Percentiles rank a stretch among this genome's conserved stretches.
Evolutionary conservation across 2,329 filamentous ascomycete species (phyloP).

Genomic region (Anthostomella pinea): DNA sequence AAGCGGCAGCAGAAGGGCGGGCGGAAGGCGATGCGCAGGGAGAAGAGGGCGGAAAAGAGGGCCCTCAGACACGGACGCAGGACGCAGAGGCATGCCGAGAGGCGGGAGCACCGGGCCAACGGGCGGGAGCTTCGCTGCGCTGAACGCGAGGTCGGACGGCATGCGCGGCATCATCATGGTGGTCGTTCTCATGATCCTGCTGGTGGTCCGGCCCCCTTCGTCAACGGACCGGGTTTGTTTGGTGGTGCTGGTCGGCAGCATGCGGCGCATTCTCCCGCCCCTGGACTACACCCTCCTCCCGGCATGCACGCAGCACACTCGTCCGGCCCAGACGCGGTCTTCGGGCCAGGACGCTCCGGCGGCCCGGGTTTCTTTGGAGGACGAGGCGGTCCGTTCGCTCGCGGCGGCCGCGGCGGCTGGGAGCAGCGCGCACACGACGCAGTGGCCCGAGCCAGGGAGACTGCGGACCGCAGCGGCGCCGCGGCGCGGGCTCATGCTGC

Average conservation of each 20-base stretch:
- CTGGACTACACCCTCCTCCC: background rate
- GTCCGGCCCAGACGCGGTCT: background rate
- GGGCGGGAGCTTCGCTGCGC: slow-evolving; percentile 1
- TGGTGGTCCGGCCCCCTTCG: background rate
- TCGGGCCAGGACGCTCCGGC: slow-evolving; percentile 1
- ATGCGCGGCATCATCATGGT: background rate
- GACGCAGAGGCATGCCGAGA: slow-evolving; percentile 11
- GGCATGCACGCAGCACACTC: background rate
- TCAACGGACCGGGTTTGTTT: background rate
- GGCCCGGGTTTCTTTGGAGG: slow-evolving; percentile 5
- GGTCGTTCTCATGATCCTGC: background rate
- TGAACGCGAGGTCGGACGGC: background rate
- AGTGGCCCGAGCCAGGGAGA: no score
- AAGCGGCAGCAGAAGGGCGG: slow-evolving; percentile 38
- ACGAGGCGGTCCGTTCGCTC: slow-evolving; percentile 5
- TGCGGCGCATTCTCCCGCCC: background rate
- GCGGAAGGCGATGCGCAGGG: slow-evolving; percentile 29
- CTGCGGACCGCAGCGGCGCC: no score
- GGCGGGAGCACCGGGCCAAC: background rate
- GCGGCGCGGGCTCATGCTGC: no score
- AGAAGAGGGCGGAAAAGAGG: slow-evolving; percentile 31
- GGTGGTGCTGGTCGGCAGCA: background rate
- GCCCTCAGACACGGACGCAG: slow-evolving; percentile 29
- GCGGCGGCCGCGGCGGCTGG: slow-evolving; percentile 1
- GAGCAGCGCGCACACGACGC: no score